Conservation (phyloP, 2,329 filamentous ascomycete genomes). For the Camillea tinctor region DNA sequence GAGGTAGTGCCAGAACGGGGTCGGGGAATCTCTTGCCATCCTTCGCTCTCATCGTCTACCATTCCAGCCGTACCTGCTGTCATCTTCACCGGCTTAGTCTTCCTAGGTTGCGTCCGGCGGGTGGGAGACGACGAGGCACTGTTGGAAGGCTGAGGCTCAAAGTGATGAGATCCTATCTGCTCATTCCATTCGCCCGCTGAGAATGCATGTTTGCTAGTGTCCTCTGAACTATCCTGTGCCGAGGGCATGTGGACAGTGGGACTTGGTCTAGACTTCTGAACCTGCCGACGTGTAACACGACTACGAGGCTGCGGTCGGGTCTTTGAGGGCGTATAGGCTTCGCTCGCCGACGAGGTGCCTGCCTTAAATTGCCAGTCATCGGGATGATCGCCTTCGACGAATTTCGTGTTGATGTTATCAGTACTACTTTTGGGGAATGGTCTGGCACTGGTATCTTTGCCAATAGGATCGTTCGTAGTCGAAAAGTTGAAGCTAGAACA, state of each 20-base stretch:
- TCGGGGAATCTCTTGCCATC: slow-evolving; percentile 29
- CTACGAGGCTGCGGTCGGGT: slow-evolving; percentile 40
- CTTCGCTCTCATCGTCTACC: slow-evolving; percentile 46
- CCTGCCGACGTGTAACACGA: slow-evolving; percentile 40
- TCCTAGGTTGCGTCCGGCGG: slow-evolving; percentile 53
- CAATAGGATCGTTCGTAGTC: slow-evolving; percentile 40
- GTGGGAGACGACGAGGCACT: slow-evolving; percentile 44
- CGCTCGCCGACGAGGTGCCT: slow-evolving; percentile 36
- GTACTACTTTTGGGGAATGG: slow-evolving; percentile 50
- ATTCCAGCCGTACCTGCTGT: slow-evolving; percentile 44
- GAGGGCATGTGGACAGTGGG: slow-evolving; percentile 21
- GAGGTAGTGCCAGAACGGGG: slow-evolving; percentile 21
- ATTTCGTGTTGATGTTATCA: slow-evolving; percentile 62
- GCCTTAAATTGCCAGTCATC: slow-evolving; percentile 53
- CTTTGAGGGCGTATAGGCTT: slow-evolving; percentile 32
- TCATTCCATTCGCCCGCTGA: slow-evolving; percentile 54
- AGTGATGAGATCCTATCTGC: slow-evolving; percentile 54
- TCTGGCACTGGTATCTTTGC: slow-evolving; percentile 36
- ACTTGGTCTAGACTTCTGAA: slow-evolving; percentile 31
- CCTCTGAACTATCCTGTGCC: slow-evolving; percentile 24
- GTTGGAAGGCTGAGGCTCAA: slow-evolving; percentile 45
- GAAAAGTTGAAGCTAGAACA: slow-evolving; percentile 52
- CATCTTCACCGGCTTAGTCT: slow-evolving; percentile 57
- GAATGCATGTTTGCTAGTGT: slow-evolving; percentile 37
- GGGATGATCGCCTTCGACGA: slow-evolving; percentile 49